Conservation (phyloP, 345 rosid genomes). For the Psidium guajava region DNA sequence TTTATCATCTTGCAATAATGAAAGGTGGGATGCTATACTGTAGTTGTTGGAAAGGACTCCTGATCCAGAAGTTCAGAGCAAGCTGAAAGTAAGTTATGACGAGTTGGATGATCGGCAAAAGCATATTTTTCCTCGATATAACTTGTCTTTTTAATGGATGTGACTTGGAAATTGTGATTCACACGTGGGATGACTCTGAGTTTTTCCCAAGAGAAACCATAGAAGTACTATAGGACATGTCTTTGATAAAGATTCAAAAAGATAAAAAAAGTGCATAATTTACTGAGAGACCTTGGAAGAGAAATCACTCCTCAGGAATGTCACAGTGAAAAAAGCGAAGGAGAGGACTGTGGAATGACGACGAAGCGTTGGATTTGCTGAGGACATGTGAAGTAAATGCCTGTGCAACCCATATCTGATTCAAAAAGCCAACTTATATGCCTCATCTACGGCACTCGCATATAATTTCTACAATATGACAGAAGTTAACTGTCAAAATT, state of each 20-base stretch:
- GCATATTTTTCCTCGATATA: too few relatives aligned
- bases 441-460: not conserved
- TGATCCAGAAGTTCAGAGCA: not conserved
- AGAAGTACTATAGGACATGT: not conserved
- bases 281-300: too few relatives aligned
- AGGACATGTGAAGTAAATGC: too few relatives aligned
- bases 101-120: too few relatives aligned
- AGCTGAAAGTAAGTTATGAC: too few relatives aligned
- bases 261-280: too few relatives aligned
- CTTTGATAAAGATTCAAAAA: not conserved
- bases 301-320: too few relatives aligned
- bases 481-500: not conserved
- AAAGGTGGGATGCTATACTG: not conserved
- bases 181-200: not conserved
- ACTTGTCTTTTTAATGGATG: not conserved
- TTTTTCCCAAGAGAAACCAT: not conserved
- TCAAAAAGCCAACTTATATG: too few relatives aligned
- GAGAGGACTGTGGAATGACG: too few relatives aligned
- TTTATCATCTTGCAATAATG: not conserved
- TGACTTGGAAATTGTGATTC: not conserved
- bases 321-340: too few relatives aligned
- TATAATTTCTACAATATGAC: not conserved
- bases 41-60: not conserved
- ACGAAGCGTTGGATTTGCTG: too few relatives aligned
- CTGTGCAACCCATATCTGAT: too few relatives aligned